A percentile compares a stretch with the other conserved stretches of the same genome.
Evolutionary conservation across 2,329 filamentous ascomycete species (phyloP).

Genomic region (Kalmusia sp.): DNA sequence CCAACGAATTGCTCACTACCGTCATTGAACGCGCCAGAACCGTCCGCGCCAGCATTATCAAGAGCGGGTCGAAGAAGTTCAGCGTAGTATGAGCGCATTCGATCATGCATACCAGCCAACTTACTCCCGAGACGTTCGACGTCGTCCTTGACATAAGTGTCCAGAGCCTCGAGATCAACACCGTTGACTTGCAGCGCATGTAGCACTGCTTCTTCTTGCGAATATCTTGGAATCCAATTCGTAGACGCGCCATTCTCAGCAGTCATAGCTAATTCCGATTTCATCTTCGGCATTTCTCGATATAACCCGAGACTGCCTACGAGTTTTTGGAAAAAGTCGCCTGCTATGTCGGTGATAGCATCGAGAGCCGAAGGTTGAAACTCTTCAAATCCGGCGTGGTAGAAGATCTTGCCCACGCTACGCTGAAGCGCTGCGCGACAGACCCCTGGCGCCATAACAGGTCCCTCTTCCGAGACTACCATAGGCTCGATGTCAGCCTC

Average conservation of each 20-base stretch:
- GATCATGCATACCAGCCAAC: slow-evolving; percentile 84
- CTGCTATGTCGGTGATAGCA: slow-evolving; percentile 84
- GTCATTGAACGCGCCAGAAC: slow-evolving; percentile 90
- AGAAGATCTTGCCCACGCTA: slow-evolving; percentile 92
- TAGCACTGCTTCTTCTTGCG: slow-evolving; percentile 82
- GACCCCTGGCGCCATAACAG: slow-evolving; percentile 83
- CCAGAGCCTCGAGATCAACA: slow-evolving; percentile 79
- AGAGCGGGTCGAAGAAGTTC: slow-evolving; percentile 92
- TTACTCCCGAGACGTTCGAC: slow-evolving; percentile 85
- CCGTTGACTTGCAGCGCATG: slow-evolving; percentile 88
- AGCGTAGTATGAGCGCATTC: slow-evolving; percentile 91
- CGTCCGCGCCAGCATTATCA: slow-evolving; percentile 77
- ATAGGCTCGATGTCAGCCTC: slow-evolving; percentile 89
- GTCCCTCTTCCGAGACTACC: slow-evolving; percentile 86
- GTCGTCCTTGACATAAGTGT: slow-evolving; percentile 90
- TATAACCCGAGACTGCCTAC: slow-evolving; percentile 81
- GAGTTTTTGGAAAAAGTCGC: slow-evolving; percentile 88
- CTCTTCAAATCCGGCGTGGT: slow-evolving; percentile 95
- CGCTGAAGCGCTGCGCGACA: slow-evolving; percentile 86
- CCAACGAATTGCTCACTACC: slow-evolving; percentile 96
- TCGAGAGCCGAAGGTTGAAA: slow-evolving; percentile 95
- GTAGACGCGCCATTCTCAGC: slow-evolving; percentile 38
- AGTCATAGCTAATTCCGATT: slow-evolving; percentile 52
- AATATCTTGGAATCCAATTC: slow-evolving; percentile 72
- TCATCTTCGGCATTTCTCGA: slow-evolving; percentile 79